Base-by-base conservation (phyloP, 306 rosid genomes). In the Lithocarpus polystachyus region DNA sequence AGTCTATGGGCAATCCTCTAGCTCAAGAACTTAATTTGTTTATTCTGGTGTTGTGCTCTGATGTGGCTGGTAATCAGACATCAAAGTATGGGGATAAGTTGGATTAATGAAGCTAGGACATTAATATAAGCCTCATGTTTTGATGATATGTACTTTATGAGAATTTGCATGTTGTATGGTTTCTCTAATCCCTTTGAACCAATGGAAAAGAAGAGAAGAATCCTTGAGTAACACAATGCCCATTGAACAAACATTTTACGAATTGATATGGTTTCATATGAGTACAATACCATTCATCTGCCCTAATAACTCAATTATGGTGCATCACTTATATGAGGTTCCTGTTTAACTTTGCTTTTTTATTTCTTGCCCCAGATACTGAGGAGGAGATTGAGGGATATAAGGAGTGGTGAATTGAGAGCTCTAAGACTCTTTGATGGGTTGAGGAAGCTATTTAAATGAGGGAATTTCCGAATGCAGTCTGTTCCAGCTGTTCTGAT, bases 341-440 rank as follows among this genome's bases (percentile, higher is more conserved):
- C 62, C 13, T 48, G 0, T 51, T 67, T 18, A 45, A 60, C 45
- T 18, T 65, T 37, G 22, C 37, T 65, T 73, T 65, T 73, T 54
- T 68, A 23, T 51, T 74, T 24, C 67, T 72, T 70, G 60, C 85
- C 82, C 82, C 92, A 95, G 98, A 95, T 92, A 82, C 82, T 95
- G 79, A 80, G 97, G 24, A 86, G 97, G 79, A 84, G 88, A 79
- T 80, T 95, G 84, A 90, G 94, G 88, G 95, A 95, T 77, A 85
- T 91, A 61, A 90, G 89, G 79, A 88, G 87, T 23, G 99, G 99
- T 48, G 99, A 91, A 80, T 74, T 95, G 82, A 89, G 84, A 84
- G 99, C 92, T 81, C 85, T 95, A 29, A 87, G 43, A 68, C 85
- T 95, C 77, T 91, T 95, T 72, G 84, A 87, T 8, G 97, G 97